phyloP scores from a whole-genome alignment of 2,329 filamentous ascomycete genomes.

The Elsinoe necatrix region DNA sequence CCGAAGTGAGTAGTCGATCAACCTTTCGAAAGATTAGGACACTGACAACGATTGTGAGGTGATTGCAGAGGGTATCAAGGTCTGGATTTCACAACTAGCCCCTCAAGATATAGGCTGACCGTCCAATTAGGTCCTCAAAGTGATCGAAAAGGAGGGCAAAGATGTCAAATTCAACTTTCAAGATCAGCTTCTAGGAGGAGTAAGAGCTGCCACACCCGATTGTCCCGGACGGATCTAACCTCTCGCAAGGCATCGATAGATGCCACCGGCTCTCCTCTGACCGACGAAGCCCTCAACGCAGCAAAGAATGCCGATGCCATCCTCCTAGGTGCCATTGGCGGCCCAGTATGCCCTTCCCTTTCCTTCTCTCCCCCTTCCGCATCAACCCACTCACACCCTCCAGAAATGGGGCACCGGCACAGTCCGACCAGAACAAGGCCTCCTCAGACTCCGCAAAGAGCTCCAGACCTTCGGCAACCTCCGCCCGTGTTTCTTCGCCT shows the following conservation, averaged over 20 bases:
- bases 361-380: not conserved
- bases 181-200: constrained; percentile 82
- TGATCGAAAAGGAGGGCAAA: constrained; percentile 63
- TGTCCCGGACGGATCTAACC: constrained; percentile 12
- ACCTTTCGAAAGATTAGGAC: constrained; percentile 1
- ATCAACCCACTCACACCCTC: constrained; percentile 17
- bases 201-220: constrained; percentile 44
- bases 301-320: constrained; percentile 83
- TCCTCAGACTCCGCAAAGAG: constrained; percentile 85
- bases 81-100: too few relatives aligned
- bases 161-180: constrained; percentile 80
- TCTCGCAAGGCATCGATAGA: constrained; percentile 72
- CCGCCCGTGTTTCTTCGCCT: constrained; percentile 90
- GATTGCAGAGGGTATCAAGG: constrained; percentile 76
- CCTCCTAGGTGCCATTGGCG: constrained; percentile 86
- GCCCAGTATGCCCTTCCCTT: constrained; percentile 52
- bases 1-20: constrained; percentile 53
- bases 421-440: constrained; percentile 85
- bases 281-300: constrained; percentile 70
- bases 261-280: constrained; percentile 66
- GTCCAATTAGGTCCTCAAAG: constrained; percentile 72
- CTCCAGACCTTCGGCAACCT: constrained; percentile 93
- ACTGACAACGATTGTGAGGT: constrained; percentile 47
- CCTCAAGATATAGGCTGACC: too few relatives aligned
- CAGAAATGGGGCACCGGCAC: constrained; percentile 84